Evolutionary conservation across 2,329 filamentous ascomycete genomes (phyloP).

Genomic region (Trichophyton mentagrophytes): DNA sequence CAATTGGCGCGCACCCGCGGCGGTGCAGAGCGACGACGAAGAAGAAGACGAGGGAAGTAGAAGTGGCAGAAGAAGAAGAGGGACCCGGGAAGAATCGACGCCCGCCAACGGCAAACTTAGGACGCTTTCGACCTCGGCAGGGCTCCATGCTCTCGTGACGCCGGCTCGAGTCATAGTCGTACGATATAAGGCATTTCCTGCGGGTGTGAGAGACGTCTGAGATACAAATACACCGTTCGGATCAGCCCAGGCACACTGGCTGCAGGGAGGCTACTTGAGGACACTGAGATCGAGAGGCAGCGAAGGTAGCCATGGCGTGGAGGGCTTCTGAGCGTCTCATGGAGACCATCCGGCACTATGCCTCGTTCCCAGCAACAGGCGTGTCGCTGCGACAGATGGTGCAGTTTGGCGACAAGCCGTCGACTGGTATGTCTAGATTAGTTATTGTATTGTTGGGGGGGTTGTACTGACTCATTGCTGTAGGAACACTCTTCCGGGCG

Average conservation of each 20-base stretch:
- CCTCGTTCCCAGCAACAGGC: conserved; percentile 90
- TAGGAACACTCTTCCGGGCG: conserved; percentile 89
- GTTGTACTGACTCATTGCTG: background rate
- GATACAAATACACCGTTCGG: too few relatives aligned
- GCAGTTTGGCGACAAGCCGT: conserved; percentile 90
- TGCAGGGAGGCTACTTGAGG: background rate
- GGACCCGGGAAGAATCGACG: background rate
- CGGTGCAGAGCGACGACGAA: background rate
- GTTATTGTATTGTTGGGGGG: background rate
- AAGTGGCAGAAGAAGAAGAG: background rate
- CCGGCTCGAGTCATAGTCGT: background rate
- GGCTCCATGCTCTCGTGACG: background rate
- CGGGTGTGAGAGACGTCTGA: too few relatives aligned
- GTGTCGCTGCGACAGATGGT: conserved; percentile 98
- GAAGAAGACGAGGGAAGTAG: background rate
- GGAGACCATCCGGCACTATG: conserved; percentile 95
- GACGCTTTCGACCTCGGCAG: background rate
- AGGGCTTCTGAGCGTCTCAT: conserved; percentile 80
- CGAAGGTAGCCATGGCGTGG: conserved; percentile 40
- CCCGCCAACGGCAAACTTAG: background rate
- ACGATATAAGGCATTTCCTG: background rate
- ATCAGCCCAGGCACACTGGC: too few relatives aligned
- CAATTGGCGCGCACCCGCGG: background rate
- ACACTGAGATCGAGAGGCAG: background rate
- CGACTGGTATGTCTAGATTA: conserved; percentile 53